Evolutionary conservation across 441 rosid genomes (phyloP), one percentile per base, ranked within the genome.

Genomic region (Euphorbia schlechtendalii): DNA sequence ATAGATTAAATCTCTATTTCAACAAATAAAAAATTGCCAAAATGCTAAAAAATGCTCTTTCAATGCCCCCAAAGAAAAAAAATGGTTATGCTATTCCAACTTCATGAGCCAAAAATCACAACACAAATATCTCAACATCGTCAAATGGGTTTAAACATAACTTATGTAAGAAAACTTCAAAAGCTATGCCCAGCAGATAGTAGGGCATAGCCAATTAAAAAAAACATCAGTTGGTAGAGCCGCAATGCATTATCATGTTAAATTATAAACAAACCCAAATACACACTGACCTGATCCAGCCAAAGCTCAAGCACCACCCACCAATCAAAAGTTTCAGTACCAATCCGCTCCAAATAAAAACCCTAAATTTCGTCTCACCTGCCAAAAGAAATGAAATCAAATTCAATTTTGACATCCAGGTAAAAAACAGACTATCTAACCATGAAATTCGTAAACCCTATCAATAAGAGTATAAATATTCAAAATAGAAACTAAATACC

Each of bases 261-360:
- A 38, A 38, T 12, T 38, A 4, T 38, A 38, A 36, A 34, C 20
- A 53, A 36, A 52, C n/a, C 40, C 17, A 20, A 64, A 48, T 36
- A 10, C n/a, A 67, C 28, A 67, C 73, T 28, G 38, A 78, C 80
- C 80, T 28, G 72, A 63, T 53, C 10, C 53, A 34, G 68, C 61
- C 8, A 63, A 48, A 51, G 57, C 59, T 46, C 40, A 21, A 67
- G 67, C 67, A 41, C 57, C 62, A 53, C 66, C 25, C 21, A 61
- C 66, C 66, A 63, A 76, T 48, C 41, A 53, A 63, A 46, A 56
- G 62, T 65, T 65, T 45, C 41, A 68, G 57, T 40, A 49, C 55
- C 67, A 71, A 56, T 25, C 32, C 57, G 62, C 17, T 52, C 18
- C 24, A 21, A 38, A n/a, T n/a, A 20, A 64, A 34, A 63, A 51